These are phyloP conservation scores for Syzygium oleosum DNA, from an alignment of 345 rosid genomes.

Conservation along the genomic window DNA sequence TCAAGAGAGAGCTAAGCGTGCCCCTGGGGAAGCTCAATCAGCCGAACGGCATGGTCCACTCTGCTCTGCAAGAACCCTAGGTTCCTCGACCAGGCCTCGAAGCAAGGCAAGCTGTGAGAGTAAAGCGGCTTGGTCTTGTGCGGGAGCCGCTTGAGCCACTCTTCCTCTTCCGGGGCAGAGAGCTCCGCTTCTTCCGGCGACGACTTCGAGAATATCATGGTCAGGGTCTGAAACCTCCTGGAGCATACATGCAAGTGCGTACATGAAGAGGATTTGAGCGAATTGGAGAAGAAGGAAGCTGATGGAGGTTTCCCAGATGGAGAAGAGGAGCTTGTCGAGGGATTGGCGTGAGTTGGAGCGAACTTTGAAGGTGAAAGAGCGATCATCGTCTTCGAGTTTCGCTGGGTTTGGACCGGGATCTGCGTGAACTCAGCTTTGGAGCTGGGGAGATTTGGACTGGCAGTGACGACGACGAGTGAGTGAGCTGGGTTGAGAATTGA, in stretches of 20 bases:
- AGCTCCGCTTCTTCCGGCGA: constrained; percentile 55
- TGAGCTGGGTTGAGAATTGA: not conserved
- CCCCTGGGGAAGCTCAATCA: constrained; percentile 74
- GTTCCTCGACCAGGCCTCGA: constrained; percentile 74
- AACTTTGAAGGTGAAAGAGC: constrained; percentile 21
- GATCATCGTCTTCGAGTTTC: constrained; percentile 21
- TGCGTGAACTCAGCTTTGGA: not conserved
- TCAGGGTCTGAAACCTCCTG: constrained; percentile 11
- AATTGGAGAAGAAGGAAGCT: constrained; percentile 4
- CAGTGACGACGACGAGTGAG: not conserved
- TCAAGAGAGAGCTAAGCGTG: constrained; percentile 93
- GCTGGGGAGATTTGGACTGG: not conserved
- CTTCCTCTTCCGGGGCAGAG: constrained; percentile 52
- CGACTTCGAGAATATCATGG: constrained; percentile 33
- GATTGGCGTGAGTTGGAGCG: not conserved
- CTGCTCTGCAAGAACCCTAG: constrained; percentile 69
- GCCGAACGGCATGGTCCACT: constrained; percentile 76
- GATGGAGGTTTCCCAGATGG: not conserved
- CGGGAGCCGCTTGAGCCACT: constrained; percentile 74
- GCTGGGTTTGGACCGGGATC: not conserved
- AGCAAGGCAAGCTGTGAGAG: constrained; percentile 89
- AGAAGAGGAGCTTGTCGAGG: not conserved
- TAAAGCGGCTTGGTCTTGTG: constrained; percentile 78
- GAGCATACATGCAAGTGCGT: not conserved
- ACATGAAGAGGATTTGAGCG: constrained; percentile 5